Conservation (phyloP, 345 rosid species). For the Eutrema yunnanense region DNA sequence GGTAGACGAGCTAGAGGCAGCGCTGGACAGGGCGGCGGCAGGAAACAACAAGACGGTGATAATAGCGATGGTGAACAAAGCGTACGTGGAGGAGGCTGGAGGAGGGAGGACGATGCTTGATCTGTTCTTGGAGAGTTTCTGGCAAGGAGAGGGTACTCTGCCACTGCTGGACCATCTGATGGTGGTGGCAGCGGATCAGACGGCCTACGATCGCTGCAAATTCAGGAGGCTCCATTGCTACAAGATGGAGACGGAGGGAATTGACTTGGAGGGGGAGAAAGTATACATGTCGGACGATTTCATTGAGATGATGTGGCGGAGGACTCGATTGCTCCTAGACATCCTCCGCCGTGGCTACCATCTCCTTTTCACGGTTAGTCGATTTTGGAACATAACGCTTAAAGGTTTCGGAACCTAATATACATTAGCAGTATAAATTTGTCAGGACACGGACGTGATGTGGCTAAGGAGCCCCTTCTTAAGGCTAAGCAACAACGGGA, state of each 20-base stretch:
- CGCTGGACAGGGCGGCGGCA: slow-evolving; percentile 44
- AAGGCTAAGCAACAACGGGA: slow-evolving; percentile 30
- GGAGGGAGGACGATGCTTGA: slow-evolving; percentile 53
- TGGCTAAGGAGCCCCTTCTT: slow-evolving; percentile 69
- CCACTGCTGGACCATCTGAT: slow-evolving; percentile 46
- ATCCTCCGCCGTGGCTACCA: slow-evolving; percentile 62
- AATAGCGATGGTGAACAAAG: slow-evolving; percentile 56
- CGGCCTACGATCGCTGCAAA: slow-evolving; percentile 57
- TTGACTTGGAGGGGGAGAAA: slow-evolving; percentile 46
- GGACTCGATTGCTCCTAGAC: slow-evolving; percentile 53
- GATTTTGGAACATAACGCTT: too few relatives aligned
- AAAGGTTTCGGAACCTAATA: too few relatives aligned
- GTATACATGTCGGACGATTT: slow-evolving; percentile 65
- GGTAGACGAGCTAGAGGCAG: slow-evolving; percentile 41
- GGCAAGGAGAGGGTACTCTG: slow-evolving; percentile 66
- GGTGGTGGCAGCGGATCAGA: slow-evolving; percentile 58
- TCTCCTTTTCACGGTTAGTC: slow-evolving; percentile 65
- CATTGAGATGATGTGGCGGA: slow-evolving; percentile 80
- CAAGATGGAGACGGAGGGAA: slow-evolving; percentile 46
- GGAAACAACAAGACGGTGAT: slow-evolving; percentile 59
- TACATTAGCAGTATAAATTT: neutral
- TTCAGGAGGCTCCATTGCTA: slow-evolving; percentile 67
- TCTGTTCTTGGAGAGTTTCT: slow-evolving; percentile 64
- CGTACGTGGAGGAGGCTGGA: slow-evolving; percentile 50
- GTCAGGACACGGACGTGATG: slow-evolving; percentile 70